A percentile compares a stretch with the other conserved stretches of the same genome.
Conservation (phyloP, 768 basidiomycete species). For the Paxillus ammoniavirescens region DNA sequence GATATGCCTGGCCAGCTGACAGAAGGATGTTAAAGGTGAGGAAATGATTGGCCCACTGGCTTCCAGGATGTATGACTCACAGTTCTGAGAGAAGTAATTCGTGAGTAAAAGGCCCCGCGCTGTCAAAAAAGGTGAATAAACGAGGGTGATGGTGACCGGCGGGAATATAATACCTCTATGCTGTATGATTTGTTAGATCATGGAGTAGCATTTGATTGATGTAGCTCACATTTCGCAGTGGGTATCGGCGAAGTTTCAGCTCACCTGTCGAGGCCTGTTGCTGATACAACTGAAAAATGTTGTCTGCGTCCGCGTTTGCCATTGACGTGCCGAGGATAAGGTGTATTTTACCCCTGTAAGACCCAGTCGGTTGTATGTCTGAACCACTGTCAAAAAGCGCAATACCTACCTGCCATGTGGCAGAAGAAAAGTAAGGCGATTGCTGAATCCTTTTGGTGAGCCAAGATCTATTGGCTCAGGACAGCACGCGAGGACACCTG, state of each 20-base stretch:
- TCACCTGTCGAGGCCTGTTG: slow-evolving; percentile 53
- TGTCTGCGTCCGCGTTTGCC: slow-evolving; percentile 45
- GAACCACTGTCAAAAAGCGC: neutral
- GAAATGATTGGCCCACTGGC: neutral
- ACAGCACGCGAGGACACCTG: slow-evolving; percentile 20
- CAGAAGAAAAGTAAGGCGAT: slow-evolving; percentile 49
- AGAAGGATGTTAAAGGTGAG: neutral
- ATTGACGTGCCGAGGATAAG: slow-evolving; percentile 43
- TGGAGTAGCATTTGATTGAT: neutral
- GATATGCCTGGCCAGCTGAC: slow-evolving; percentile 80
- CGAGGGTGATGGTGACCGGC: neutral
- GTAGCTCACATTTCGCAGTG: slow-evolving; percentile 57
- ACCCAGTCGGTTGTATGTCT: neutral
- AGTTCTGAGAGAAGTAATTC: slow-evolving; percentile 85
- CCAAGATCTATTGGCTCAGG: slow-evolving; percentile 22
- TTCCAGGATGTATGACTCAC: slow-evolving; percentile 39
- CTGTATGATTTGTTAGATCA: slow-evolving; percentile 35
- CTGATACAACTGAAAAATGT: slow-evolving; percentile 67
- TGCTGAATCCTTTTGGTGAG: slow-evolving; percentile 19
- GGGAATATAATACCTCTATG: slow-evolving; percentile 55
- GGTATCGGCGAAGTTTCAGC: slow-evolving; percentile 69
- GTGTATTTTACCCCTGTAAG: slow-evolving; percentile 58
- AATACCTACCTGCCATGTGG: slow-evolving; percentile 44
- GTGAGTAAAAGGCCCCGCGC: slow-evolving; percentile 70
- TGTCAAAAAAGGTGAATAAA: slow-evolving; percentile 27